Conservation (phyloP, 2,329 filamentous ascomycete species). For the Penicillium frequentans region DNA sequence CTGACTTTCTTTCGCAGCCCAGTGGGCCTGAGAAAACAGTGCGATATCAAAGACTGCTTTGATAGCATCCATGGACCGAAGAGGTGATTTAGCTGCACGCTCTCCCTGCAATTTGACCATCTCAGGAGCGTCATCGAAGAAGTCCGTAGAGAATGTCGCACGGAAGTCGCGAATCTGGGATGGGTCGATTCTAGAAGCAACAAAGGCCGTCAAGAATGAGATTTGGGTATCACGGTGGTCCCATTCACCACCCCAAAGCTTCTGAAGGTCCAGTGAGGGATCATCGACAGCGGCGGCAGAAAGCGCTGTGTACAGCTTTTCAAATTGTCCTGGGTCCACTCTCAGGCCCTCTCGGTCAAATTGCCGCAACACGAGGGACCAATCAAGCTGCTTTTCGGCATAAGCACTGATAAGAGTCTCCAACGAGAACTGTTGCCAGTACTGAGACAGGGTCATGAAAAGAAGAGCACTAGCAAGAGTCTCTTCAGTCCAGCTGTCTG, state of each 20-base stretch:
- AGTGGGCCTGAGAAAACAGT: constrained; percentile 58
- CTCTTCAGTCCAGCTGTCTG: constrained; percentile 71
- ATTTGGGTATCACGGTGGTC: constrained; percentile 82
- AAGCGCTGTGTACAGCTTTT: constrained; percentile 76
- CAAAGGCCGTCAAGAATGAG: constrained; percentile 88
- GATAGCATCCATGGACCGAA: constrained; percentile 84
- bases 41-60: constrained; percentile 65
- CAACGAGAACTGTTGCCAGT: constrained; percentile 63
- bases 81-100: constrained; percentile 75
- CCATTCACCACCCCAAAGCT: constrained; percentile 88
- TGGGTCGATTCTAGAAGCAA: constrained; percentile 76
- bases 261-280: constrained; percentile 75
- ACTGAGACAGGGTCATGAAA: constrained; percentile 64
- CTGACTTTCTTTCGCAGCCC: constrained; percentile 56
- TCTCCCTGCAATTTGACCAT: constrained; percentile 61
- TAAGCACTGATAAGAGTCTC: constrained; percentile 65
- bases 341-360: constrained; percentile 80
- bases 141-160: constrained; percentile 68
- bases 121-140: constrained; percentile 62
- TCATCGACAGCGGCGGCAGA: constrained; percentile 66
- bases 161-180: constrained; percentile 80
- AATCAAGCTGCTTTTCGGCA: constrained; percentile 58
- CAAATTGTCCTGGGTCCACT: constrained; percentile 76
- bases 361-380: constrained; percentile 69
- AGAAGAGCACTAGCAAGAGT: constrained; percentile 80